These are phyloP conservation scores for Fraxinus albicans DNA, from an alignment of 305 asterid species.

Conservation along the genomic window DNA sequence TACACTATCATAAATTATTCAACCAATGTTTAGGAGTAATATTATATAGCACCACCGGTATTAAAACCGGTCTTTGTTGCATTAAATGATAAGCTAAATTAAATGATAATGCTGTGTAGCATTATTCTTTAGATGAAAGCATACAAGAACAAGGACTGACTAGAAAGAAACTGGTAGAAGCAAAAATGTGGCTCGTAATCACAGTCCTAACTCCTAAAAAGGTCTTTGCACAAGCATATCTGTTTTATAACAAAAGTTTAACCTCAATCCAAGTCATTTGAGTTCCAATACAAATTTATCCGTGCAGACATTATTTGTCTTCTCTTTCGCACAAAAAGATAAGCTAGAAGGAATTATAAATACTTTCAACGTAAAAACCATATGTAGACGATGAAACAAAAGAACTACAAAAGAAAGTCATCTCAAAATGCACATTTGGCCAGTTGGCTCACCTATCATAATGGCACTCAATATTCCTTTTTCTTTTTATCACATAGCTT, in stretches of 20 bases:
- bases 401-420: background rate
- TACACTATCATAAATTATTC: background rate
- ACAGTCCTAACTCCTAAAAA: background rate
- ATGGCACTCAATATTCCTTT: background rate
- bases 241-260: background rate
- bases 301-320: background rate
- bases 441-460: background rate
- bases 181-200: background rate
- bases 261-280: background rate
- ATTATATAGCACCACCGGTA: background rate
- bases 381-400: background rate
- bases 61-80: background rate
- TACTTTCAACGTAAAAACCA: background rate
- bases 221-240: background rate
- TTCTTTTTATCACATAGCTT: background rate
- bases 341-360: background rate
- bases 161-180: background rate
- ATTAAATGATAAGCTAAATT: background rate
- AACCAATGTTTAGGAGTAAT: background rate
- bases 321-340: background rate
- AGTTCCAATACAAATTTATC: background rate
- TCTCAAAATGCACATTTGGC: background rate
- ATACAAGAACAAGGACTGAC: background rate
- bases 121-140: background rate
- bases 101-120: background rate